Evolutionary conservation across 306 rosid species (phyloP).

Genomic region (Glycine tomentella): DNA sequence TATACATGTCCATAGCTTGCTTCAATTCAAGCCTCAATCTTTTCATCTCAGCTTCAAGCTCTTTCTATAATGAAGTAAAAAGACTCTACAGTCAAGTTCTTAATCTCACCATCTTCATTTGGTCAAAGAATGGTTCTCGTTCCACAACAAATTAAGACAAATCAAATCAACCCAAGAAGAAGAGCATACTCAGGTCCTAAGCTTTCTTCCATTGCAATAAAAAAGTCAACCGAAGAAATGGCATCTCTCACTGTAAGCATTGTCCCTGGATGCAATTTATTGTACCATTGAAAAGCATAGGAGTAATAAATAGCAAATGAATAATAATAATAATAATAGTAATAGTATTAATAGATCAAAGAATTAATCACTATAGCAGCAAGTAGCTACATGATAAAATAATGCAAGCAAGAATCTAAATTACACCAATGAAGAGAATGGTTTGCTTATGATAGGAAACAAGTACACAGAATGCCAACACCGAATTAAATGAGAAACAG

Average conservation of each 20-base stretch:
- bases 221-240: conserved; percentile 53
- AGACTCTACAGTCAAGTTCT: conserved; percentile 36
- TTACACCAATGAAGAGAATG: not conserved
- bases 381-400: too few relatives aligned
- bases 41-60: conserved; percentile 84
- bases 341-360: too few relatives aligned
- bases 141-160: not conserved
- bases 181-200: too few relatives aligned
- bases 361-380: too few relatives aligned
- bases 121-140: too few relatives aligned
- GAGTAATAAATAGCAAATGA: too few relatives aligned
- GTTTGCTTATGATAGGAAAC: not conserved
- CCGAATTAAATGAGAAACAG: not conserved
- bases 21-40: conserved; percentile 88
- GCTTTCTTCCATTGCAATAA: too few relatives aligned
- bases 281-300: conserved; percentile 74
- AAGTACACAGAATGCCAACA: not conserved
- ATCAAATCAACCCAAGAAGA: not conserved
- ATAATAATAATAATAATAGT: too few relatives aligned
- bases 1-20: conserved; percentile 97
- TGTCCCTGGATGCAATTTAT: conserved; percentile 67
- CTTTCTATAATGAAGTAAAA: conserved; percentile 60
- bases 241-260: conserved; percentile 92
- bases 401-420: too few relatives aligned
- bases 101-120: not conserved